Evolutionary conservation across 2,329 filamentous ascomycete species (phyloP).

Genomic region (Xenoacremonium recifei): DNA sequence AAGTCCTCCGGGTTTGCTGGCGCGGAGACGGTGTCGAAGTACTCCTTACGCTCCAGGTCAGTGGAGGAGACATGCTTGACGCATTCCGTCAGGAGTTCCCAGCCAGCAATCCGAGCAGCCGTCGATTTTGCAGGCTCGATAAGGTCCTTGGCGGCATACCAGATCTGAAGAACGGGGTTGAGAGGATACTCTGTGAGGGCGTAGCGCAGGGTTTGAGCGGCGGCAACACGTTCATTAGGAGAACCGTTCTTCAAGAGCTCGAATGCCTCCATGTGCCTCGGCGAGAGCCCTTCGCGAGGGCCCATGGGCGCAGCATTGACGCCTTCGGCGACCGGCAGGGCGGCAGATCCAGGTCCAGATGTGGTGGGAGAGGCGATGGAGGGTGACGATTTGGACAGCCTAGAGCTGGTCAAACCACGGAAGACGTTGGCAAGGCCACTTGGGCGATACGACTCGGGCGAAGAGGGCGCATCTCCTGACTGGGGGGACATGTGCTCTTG

Average conservation of each 20-base stretch:
- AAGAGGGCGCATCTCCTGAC: conserved; percentile 54
- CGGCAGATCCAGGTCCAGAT: conserved; percentile 26
- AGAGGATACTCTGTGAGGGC: conserved; percentile 59
- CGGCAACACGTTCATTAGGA: conserved; percentile 53
- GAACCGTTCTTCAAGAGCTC: conserved; percentile 53
- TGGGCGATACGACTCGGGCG: conserved; percentile 53
- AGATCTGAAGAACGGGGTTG: conserved; percentile 60
- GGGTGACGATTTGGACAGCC: conserved; percentile 50
- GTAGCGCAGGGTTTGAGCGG: conserved; percentile 55
- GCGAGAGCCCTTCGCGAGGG: conserved; percentile 42
- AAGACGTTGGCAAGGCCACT: conserved; percentile 63
- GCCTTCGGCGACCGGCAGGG: conserved; percentile 44
- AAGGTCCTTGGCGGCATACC: conserved; percentile 65
- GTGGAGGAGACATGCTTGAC: conserved; percentile 61
- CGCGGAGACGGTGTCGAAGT: conserved; percentile 61
- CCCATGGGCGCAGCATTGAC: conserved; percentile 40
- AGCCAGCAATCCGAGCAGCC: conserved; percentile 57
- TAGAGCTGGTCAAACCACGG: conserved; percentile 58
- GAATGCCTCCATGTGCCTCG: conserved; percentile 53
- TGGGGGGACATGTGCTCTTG: conserved; percentile 59
- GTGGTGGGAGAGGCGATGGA: conserved; percentile 41
- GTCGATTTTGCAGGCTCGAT: conserved; percentile 56
- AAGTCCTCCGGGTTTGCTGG: conserved; percentile 61
- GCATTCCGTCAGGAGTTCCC: conserved; percentile 64
- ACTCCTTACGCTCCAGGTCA: conserved; percentile 65